Evolutionary conservation across 2,329 filamentous ascomycete species (phyloP).

Genomic region (Cercospora sp.): DNA sequence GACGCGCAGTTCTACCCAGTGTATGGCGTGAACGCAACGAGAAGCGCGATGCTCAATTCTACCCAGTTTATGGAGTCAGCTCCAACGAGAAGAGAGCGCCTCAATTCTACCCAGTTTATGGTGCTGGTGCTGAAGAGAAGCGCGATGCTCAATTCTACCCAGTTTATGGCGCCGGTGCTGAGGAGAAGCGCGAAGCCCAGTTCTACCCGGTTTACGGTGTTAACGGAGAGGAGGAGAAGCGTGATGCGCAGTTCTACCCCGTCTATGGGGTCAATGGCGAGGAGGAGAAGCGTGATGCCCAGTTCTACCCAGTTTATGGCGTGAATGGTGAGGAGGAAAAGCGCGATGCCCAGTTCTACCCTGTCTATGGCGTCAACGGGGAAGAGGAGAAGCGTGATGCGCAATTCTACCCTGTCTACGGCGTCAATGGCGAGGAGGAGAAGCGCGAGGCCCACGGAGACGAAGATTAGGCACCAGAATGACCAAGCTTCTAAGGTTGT

Average conservation of each 20-base stretch:
- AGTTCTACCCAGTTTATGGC: constrained; percentile 4
- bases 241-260: neutral
- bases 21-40: neutral
- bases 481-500: neutral
- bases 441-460: constrained; percentile 2
- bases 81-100: neutral
- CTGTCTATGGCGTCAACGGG: neutral
- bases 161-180: neutral
- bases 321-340: neutral
- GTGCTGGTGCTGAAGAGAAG: neutral
- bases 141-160: neutral
- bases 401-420: neutral
- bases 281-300: neutral
- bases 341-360: neutral
- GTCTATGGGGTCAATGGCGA: neutral
- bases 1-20: constrained; percentile 4
- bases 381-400: neutral
- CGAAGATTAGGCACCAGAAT: neutral
- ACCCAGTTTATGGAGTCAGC: neutral
- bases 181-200: neutral
- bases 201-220: no score
- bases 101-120: neutral
- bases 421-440: neutral
- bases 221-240: no score
- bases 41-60: constrained; percentile 5